Evolutionary conservation across 805 yeast species (phyloP).

Genomic region (Grigorovia jiainica): DNA sequence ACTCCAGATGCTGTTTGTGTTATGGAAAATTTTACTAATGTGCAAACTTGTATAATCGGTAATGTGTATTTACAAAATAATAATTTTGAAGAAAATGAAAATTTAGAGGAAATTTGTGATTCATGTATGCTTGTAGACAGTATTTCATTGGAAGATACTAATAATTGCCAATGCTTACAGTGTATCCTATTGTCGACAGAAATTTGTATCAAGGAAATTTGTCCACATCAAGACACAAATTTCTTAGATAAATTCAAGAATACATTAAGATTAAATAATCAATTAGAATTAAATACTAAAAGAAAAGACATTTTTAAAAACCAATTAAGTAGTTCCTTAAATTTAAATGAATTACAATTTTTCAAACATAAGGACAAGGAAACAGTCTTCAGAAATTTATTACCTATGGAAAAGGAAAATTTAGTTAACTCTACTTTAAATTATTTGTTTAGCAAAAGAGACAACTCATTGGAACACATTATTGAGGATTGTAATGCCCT

Average conservation of each 20-base stretch:
- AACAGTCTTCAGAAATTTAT: constrained; percentile 6
- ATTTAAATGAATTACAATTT: constrained; percentile 1
- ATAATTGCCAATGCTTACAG: constrained; percentile 17
- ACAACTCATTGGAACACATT: too few species aligned
- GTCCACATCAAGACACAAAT: constrained; percentile 4
- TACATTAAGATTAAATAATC: background rate
- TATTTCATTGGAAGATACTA: constrained; percentile 6
- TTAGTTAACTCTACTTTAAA: constrained; percentile 4
- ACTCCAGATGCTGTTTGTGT: too few species aligned
- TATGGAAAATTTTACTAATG: too few species aligned
- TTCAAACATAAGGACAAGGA: constrained; percentile 4
- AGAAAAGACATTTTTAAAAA: background rate
- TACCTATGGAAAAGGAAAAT: constrained; percentile 6
- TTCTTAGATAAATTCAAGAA: background rate
- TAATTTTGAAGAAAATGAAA: background rate
- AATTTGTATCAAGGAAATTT: constrained; percentile 10
- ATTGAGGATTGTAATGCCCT: too few species aligned
- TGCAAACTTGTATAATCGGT: too few species aligned
- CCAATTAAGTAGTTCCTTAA: too few species aligned
- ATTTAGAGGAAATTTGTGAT: constrained; percentile 9
- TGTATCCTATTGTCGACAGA: constrained; percentile 9
- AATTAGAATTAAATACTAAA: background rate
- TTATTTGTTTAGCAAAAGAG: background rate
- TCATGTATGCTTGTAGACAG: constrained; percentile 11
- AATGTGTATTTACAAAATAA: too few species aligned